Conservation (phyloP, 805 yeast genomes). For the Candida sithepensis region DNA sequence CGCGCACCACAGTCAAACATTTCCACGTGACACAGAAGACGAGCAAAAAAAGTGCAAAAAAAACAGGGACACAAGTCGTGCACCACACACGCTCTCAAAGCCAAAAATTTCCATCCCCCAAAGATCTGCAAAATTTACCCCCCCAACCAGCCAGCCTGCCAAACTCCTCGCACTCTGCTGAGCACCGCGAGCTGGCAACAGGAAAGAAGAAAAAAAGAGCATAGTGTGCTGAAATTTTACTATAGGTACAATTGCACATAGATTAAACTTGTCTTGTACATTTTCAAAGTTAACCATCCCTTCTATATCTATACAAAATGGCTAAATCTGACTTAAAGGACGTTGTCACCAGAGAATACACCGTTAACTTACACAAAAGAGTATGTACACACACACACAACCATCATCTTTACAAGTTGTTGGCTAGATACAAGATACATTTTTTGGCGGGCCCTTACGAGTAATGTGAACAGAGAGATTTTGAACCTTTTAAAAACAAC, state of each 20-base stretch:
- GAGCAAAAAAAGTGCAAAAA: background rate
- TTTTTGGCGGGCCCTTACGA: too few relatives aligned
- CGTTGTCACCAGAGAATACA: conserved; percentile 99
- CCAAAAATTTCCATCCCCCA: background rate
- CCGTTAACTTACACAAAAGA: conserved; percentile 99
- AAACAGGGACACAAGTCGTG: background rate
- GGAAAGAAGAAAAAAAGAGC: background rate
- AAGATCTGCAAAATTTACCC: background rate
- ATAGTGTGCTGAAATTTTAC: background rate
- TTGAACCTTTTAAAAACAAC: too few relatives aligned
- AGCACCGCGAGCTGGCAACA: background rate
- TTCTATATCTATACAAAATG: conserved; percentile 24
- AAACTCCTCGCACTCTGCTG: too few relatives aligned
- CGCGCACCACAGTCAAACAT: background rate
- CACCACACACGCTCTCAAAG: background rate
- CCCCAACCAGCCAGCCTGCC: background rate
- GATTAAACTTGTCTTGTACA: background rate
- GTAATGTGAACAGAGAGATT: too few relatives aligned
- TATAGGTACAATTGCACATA: background rate
- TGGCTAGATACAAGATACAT: too few relatives aligned
- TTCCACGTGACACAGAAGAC: background rate
- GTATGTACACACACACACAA: conserved; percentile 69
- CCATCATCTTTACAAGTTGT: too few relatives aligned
- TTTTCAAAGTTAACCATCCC: background rate
- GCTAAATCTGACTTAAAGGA: conserved; percentile 75